phyloP scores from a whole-genome alignment of 768 basidiomycete species.

The Xerocomellus intermedius region DNA sequence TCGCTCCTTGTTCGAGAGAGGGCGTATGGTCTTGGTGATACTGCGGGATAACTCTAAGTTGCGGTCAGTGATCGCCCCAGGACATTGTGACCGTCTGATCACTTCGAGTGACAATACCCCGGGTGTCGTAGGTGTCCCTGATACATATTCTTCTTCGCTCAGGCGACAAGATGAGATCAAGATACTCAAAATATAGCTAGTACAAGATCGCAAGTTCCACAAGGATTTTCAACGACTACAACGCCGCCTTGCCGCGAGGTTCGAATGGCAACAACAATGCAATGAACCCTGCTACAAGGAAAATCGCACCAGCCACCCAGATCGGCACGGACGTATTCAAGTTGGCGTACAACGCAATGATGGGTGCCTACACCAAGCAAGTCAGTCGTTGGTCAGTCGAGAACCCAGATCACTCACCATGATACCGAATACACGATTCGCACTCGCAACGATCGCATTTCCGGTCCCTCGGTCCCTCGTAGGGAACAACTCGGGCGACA shows the following conservation, averaged over 20 bases:
- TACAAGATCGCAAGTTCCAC: background rate
- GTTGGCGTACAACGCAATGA: conserved; percentile 50
- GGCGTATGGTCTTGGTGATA: no score
- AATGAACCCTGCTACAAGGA: conserved; percentile 48
- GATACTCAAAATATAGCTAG: background rate
- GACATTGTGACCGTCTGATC: no score
- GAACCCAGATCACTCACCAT: conserved; percentile 37
- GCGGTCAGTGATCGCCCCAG: no score
- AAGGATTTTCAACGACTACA: conserved; percentile 28
- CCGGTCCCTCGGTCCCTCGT: conserved; percentile 56
- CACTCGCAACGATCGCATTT: conserved; percentile 49
- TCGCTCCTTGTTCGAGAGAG: no score
- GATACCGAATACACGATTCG: conserved; percentile 59
- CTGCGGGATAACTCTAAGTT: no score
- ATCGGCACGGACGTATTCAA: conserved; percentile 51
- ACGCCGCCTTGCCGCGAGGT: conserved; percentile 52
- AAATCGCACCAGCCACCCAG: conserved; percentile 52
- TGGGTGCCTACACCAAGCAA: conserved; percentile 37
- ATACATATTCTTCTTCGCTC: no score
- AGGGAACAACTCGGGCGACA: conserved; percentile 53
- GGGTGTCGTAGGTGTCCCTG: no score
- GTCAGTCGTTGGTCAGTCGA: background rate
- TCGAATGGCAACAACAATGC: conserved; percentile 55
- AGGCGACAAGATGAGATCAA: no score
- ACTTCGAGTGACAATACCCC: no score